A percentile compares a stretch with the other conserved stretches of the same genome.
Conservation (phyloP, 192 early-diverging fungal species). For the Umbelopsis vinacea region DNA sequence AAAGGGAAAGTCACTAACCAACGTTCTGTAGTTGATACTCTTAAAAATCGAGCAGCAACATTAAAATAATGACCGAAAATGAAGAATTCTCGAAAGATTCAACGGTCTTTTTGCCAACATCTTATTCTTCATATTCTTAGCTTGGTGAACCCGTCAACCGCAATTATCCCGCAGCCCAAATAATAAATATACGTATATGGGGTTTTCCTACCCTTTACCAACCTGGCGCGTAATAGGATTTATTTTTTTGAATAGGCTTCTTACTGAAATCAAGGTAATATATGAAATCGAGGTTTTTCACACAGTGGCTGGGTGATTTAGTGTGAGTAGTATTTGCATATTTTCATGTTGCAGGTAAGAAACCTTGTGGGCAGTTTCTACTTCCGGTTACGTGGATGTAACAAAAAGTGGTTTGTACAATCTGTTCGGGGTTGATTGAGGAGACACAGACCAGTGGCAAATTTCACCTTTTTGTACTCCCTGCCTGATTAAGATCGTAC, state of each 20-base stretch:
- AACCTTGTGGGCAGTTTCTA: conserved; percentile 5
- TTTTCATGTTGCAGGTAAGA: neutral
- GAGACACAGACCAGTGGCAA: conserved; percentile 23
- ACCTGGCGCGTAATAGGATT: neutral
- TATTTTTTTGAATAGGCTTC: neutral
- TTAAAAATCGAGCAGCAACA: neutral
- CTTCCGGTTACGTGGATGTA: neutral
- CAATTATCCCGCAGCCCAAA: neutral
- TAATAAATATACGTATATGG: neutral
- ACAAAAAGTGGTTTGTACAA: conserved; percentile 7
- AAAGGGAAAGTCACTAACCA: neutral
- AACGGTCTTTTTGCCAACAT: neutral
- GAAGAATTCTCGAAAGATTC: neutral
- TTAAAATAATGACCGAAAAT: conserved; percentile 17
- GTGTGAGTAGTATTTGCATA: neutral
- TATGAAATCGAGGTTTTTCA: neutral
- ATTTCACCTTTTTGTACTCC: conserved; percentile 17
- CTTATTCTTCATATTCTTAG: neutral
- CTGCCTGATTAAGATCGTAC: neutral
- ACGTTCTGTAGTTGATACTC: neutral
- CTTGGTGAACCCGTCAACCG: neutral
- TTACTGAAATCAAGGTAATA: neutral
- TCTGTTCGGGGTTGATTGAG: conserved; percentile 19
- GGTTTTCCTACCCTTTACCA: neutral
- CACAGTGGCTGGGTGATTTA: neutral